phyloP scores from a whole-genome alignment of 2,329 filamentous ascomycete genomes.

The Aspergillus ibericus region DNA sequence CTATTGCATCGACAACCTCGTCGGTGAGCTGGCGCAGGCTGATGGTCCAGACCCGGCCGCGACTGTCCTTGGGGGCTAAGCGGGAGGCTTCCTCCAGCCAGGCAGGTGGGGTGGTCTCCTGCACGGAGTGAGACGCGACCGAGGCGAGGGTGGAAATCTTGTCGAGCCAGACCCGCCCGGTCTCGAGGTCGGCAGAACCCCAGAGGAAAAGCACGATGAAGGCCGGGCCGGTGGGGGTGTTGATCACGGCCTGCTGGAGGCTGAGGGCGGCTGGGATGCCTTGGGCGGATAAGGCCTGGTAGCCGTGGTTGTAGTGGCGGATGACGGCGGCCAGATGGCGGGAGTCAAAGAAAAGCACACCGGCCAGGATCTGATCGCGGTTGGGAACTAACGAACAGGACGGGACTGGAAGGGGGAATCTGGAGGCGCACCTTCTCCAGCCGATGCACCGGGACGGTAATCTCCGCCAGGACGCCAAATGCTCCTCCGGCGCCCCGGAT shows the following conservation, averaged over 20 bases:
- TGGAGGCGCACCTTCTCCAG: background rate
- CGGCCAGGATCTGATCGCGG: background rate
- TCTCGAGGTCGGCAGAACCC: background rate
- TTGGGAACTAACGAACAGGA: too few relatives aligned
- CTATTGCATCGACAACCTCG: background rate
- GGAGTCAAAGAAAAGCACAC: background rate
- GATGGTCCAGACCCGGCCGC: background rate
- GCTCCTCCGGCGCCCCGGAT: background rate
- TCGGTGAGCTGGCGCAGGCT: background rate
- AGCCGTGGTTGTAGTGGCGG: background rate
- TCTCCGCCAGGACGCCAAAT: background rate
- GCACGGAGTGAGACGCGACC: background rate
- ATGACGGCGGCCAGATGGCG: background rate
- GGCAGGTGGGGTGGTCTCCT: background rate
- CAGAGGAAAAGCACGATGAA: background rate
- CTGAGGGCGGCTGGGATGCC: background rate
- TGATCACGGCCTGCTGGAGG: background rate
- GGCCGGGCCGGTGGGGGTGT: background rate
- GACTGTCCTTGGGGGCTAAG: background rate
- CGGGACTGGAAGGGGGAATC: background rate
- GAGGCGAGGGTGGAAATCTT: background rate
- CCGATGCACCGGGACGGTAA: background rate
- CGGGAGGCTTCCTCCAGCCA: background rate
- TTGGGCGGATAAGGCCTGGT: background rate
- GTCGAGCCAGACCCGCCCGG: background rate